These are phyloP conservation scores for Ilyonectria destructans DNA, from an alignment of 2,329 filamentous ascomycete genomes.

Conservation along the genomic window DNA sequence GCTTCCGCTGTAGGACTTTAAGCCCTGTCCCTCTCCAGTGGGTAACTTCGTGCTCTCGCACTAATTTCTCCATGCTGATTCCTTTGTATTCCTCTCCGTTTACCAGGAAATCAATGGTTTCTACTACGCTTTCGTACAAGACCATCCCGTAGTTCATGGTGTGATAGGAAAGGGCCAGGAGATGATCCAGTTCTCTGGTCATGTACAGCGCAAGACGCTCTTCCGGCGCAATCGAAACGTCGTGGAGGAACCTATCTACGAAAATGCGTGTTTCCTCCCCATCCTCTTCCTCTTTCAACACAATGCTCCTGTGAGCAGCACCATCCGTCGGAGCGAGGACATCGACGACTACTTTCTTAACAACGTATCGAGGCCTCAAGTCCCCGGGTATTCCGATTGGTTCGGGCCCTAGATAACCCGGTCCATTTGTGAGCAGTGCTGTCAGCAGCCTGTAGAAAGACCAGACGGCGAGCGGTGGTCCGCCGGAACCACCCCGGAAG, in stretches of 20 bases:
- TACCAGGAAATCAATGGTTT: conserved; percentile 1
- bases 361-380: not conserved
- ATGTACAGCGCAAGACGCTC: conserved; percentile 15
- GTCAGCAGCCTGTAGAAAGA: conserved; percentile 7
- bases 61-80: not conserved
- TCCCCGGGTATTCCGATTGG: rapidly evolving
- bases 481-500: not conserved
- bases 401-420: not conserved
- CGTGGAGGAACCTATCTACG: not conserved
- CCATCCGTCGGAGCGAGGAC: conserved; percentile 26
- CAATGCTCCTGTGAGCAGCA: not conserved
- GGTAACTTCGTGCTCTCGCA: not conserved
- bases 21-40: not conserved
- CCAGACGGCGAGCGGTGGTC: not conserved
- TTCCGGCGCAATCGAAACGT: conserved; percentile 2
- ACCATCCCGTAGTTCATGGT: not conserved
- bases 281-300: not conserved
- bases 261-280: not conserved
- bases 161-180: not conserved
- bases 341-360: conserved; percentile 26
- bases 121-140: conserved; percentile 2
- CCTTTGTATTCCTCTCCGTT: conserved; percentile 4
- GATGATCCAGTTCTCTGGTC: not conserved
- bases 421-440: not conserved
- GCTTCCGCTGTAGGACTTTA: not conserved